Conservation (phyloP, 352 stramenopile species). For the Pythium aphanidermatum region DNA sequence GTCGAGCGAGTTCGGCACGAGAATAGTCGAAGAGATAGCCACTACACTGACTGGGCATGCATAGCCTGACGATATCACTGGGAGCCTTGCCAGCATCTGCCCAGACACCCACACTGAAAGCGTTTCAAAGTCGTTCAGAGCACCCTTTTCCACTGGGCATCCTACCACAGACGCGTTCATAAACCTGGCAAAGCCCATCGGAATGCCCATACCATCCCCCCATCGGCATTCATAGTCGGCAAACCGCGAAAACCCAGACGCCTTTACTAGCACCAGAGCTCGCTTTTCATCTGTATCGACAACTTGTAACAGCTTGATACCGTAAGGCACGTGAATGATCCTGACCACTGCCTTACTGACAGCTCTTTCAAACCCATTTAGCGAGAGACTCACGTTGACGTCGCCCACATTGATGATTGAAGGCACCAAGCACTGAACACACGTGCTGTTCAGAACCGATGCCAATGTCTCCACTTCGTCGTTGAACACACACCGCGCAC, state of each 20-base stretch:
- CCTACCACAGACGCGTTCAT: slow-evolving; percentile 3
- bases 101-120: too few species aligned
- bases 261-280: background rate
- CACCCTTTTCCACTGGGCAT: too few species aligned
- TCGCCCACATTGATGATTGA: background rate
- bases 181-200: background rate
- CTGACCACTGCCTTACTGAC: background rate
- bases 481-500: slow-evolving; percentile 12
- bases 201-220: background rate
- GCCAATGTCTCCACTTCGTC: slow-evolving; percentile 7
- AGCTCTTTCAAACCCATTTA: slow-evolving; percentile 17
- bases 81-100: too few species aligned
- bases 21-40: too few species aligned
- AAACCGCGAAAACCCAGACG: background rate
- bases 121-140: too few species aligned
- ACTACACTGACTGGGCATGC: too few species aligned
- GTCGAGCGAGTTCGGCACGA: too few species aligned
- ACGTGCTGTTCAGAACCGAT: slow-evolving; percentile 11
- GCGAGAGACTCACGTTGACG: slow-evolving; percentile 5
- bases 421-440: slow-evolving; percentile 15
- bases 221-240: slow-evolving; percentile 15
- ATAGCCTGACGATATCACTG: too few species aligned
- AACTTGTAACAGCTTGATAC: slow-evolving; percentile 3
- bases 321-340: slow-evolving; percentile 9
- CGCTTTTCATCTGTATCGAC: background rate